Evolutionary conservation across 2,329 filamentous ascomycete species (phyloP).

Genomic region (Elsinoe australis): DNA sequence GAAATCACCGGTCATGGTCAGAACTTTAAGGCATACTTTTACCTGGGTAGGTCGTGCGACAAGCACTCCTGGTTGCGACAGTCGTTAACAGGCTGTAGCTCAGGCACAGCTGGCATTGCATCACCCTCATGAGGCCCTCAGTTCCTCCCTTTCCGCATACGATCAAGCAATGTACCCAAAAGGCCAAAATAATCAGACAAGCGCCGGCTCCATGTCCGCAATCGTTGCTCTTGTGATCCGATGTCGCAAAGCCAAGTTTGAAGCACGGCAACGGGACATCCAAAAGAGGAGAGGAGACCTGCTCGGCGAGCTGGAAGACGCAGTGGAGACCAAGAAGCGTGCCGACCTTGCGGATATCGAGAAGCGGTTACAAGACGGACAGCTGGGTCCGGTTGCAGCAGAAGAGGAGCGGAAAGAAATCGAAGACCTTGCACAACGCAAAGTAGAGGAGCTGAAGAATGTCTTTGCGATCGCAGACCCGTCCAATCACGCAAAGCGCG

Average conservation of each 20-base stretch:
- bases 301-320: slow-evolving; percentile 51
- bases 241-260: slow-evolving; percentile 83
- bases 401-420: slow-evolving; percentile 44
- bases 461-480: slow-evolving; percentile 44
- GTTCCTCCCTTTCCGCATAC: slow-evolving; percentile 65
- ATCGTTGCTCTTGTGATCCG: slow-evolving; percentile 65
- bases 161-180: slow-evolving; percentile 42
- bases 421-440: slow-evolving; percentile 32
- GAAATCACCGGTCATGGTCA: slow-evolving; percentile 47
- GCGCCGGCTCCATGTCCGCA: slow-evolving; percentile 27
- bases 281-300: slow-evolving; percentile 50
- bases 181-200: slow-evolving; percentile 48
- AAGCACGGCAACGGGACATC: slow-evolving; percentile 59
- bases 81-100: slow-evolving; percentile 29
- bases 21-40: slow-evolving; percentile 66
- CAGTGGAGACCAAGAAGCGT: slow-evolving; percentile 45
- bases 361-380: slow-evolving; percentile 26
- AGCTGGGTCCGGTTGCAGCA: slow-evolving; percentile 39
- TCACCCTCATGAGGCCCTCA: slow-evolving; percentile 64
- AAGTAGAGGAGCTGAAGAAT: slow-evolving; percentile 38
- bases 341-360: slow-evolving; percentile 33
- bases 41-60: slow-evolving; percentile 45
- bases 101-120: slow-evolving; percentile 72
- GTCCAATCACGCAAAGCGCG: slow-evolving; percentile 38
- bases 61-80: not conserved